Percentiles rank a stretch among this genome's conserved stretches.
Conservation (phyloP, 2,329 filamentous ascomycete genomes). For the Beauveria scarabaeidicola region DNA sequence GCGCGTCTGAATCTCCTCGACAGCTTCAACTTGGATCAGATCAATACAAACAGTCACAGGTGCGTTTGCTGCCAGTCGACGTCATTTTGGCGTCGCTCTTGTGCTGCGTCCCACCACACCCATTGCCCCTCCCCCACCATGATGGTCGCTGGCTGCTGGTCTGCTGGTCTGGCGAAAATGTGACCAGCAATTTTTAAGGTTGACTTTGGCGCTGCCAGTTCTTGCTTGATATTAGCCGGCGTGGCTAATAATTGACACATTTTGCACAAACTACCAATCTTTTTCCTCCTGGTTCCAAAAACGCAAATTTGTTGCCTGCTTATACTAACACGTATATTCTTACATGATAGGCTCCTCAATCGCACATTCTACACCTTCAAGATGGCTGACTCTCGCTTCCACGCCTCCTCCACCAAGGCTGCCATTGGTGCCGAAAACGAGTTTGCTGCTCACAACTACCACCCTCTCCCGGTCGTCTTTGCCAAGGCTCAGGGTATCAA, state of each 20-base stretch:
- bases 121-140: conserved; percentile 13
- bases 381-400: conserved; percentile 51
- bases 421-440: conserved; percentile 76
- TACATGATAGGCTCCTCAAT: neutral
- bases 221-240: too few relatives aligned
- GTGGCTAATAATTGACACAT: neutral
- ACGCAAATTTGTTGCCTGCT: neutral
- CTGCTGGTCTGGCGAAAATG: neutral
- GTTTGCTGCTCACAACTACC: conserved; percentile 96
- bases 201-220: neutral
- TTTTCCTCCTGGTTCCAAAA: neutral
- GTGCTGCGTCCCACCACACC: neutral
- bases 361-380: conserved; percentile 13
- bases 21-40: neutral
- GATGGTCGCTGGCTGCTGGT: neutral
- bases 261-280: neutral
- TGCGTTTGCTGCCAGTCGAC: neutral
- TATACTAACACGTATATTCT: neutral
- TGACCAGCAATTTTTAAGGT: neutral
- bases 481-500: conserved; percentile 73
- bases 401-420: conserved; percentile 67
- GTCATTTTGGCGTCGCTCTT: neutral
- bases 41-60: neutral
- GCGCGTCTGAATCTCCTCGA: neutral
- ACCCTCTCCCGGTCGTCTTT: conserved; percentile 92